phyloP scores from a whole-genome alignment of 2,329 filamentous ascomycete genomes.

The Penicillium sp. region DNA sequence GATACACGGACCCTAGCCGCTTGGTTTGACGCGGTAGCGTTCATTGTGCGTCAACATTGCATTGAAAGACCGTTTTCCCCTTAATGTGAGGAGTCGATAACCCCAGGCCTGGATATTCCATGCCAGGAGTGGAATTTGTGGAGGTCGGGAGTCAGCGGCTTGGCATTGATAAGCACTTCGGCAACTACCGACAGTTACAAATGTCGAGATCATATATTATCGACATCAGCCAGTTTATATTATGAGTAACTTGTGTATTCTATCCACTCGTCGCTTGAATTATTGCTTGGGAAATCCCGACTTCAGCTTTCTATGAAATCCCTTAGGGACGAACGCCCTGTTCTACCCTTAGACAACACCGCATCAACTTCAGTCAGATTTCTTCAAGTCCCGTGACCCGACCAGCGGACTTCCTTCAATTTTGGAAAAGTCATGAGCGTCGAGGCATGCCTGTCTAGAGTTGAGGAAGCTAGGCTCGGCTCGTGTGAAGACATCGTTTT shows the following conservation, averaged over 20 bases:
- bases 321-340: not conserved
- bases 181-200: too few relatives aligned
- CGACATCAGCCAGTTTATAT: not conserved
- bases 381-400: conserved; percentile 31
- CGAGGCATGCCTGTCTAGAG: conserved; percentile 53
- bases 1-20: conserved; percentile 18
- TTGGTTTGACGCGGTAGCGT: not conserved
- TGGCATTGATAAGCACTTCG: not conserved
- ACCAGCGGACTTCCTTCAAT: conserved; percentile 43
- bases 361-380: not conserved
- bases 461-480: conserved; percentile 49
- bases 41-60: conserved; percentile 1
- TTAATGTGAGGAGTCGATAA: not conserved
- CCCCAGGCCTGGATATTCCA: not conserved
- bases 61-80: not conserved
- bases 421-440: conserved; percentile 52
- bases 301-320: not conserved
- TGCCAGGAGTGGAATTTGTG: not conserved
- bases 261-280: too few relatives aligned
- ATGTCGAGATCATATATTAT: not conserved
- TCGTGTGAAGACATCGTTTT: conserved; percentile 45
- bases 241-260: not conserved
- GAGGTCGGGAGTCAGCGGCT: not conserved
- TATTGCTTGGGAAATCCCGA: not conserved
- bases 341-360: not conserved